These are phyloP conservation scores for Zelonia costaricensis DNA, from an alignment of 208 protist genomes.

Conservation along the genomic window DNA sequence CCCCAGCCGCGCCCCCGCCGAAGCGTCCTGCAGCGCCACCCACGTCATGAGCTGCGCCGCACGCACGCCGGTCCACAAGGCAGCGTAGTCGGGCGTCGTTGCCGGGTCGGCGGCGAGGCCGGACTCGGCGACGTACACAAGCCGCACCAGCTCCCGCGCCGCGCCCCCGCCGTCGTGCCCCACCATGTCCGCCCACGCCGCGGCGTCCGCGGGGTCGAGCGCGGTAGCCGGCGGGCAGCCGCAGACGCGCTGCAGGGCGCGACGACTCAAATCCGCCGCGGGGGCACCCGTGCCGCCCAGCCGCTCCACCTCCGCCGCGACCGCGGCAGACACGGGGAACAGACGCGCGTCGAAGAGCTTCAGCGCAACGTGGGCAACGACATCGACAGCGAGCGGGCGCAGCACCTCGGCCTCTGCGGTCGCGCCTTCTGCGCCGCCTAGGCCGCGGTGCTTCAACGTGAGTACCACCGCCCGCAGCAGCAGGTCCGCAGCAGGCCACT, in stretches of 20 bases:
- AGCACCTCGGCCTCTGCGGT: conserved; percentile 23
- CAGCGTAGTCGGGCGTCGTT: conserved; percentile 31
- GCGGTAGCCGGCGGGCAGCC: background rate
- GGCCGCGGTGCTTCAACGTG: conserved; percentile 35
- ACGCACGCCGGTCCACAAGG: conserved; percentile 54
- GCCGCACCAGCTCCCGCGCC: conserved; percentile 7
- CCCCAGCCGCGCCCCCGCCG: background rate
- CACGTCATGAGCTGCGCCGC: conserved; percentile 63
- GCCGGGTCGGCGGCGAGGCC: conserved; percentile 21
- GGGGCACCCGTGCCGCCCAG: conserved; percentile 7
- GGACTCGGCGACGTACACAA: conserved; percentile 43
- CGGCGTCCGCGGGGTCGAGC: conserved; percentile 11
- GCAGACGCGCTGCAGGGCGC: conserved; percentile 13
- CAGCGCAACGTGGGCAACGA: conserved; percentile 57
- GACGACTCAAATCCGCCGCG: background rate
- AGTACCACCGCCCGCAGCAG: conserved; percentile 62
- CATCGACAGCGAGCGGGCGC: conserved; percentile 59
- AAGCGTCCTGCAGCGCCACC: conserved; percentile 26
- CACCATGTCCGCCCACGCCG: conserved; percentile 17
- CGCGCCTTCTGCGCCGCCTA: conserved; percentile 12
- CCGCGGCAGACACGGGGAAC: conserved; percentile 15
- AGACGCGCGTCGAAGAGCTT: conserved; percentile 41
- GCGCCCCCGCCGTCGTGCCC: background rate
- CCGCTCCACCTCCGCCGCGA: conserved; percentile 23
- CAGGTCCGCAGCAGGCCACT: conserved; percentile 76